A percentile compares a stretch with the other conserved stretches of the same genome.
Evolutionary conservation across 2,329 filamentous ascomycete species (phyloP).

Genomic region (Arthrocladium fulminans): DNA sequence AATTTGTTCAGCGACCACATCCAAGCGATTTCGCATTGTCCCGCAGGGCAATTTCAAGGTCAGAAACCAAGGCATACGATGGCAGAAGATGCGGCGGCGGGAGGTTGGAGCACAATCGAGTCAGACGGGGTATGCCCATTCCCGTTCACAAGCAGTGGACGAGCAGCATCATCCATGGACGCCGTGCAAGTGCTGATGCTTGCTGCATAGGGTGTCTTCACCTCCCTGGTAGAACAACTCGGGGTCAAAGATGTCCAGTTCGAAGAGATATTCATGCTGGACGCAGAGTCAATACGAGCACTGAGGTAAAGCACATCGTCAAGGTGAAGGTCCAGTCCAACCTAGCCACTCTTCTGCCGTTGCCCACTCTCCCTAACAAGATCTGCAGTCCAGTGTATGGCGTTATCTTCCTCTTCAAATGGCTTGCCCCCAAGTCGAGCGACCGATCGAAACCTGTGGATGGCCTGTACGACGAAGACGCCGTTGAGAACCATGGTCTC

Average conservation of each 20-base stretch:
- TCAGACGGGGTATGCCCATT: conserved; percentile 70
- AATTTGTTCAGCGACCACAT: background rate
- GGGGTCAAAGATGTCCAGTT: conserved; percentile 93
- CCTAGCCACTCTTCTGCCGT: background rate
- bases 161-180: conserved; percentile 10
- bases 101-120: conserved; percentile 94
- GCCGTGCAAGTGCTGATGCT: conserved; percentile 13
- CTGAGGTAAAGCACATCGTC: conserved; percentile 29
- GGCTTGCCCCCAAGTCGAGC: conserved; percentile 50
- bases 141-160: too few species aligned
- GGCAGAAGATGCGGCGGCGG: conserved; percentile 48
- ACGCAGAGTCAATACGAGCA: conserved; percentile 51
- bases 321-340: conserved; percentile 9
- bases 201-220: conserved; percentile 94
- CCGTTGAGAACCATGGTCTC: conserved; percentile 48
- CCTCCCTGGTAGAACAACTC: conserved; percentile 83
- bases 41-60: background rate
- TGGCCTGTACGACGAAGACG: conserved; percentile 68
- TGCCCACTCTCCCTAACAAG: conserved; percentile 10
- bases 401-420: conserved; percentile 99
- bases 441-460: conserved; percentile 61
- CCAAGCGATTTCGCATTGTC: background rate
- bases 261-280: conserved; percentile 87
- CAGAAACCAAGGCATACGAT: conserved; percentile 30
- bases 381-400: conserved; percentile 66